A percentile compares a stretch with the other conserved stretches of the same genome.
phyloP scores from a whole-genome alignment of 2,329 filamentous ascomycete genomes.

The Diaporthe citrichinensis region DNA sequence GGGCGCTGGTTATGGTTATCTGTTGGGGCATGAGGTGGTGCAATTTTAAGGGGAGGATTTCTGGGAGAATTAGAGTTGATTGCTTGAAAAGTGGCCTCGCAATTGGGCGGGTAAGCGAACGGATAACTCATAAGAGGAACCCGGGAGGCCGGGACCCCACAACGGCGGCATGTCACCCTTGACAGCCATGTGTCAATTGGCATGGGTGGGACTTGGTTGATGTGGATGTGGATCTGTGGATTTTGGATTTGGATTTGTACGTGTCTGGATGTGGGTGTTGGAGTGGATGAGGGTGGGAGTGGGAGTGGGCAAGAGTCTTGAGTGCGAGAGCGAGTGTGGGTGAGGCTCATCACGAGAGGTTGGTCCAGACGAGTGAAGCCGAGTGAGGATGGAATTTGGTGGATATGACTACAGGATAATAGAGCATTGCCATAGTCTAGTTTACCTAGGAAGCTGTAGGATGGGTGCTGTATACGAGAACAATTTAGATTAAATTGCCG shows the following conservation, averaged over 20 bases:
- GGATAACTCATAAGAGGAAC: constrained; percentile 19
- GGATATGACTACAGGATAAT: constrained; percentile 11
- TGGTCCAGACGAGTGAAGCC: neutral
- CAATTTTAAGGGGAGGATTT: constrained; percentile 2
- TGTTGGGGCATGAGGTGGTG: constrained; percentile 14
- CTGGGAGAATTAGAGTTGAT: constrained; percentile 28
- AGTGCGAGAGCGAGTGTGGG: neutral
- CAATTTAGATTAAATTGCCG: constrained; percentile 21
- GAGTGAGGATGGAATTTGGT: neutral
- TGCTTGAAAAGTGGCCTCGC: constrained; percentile 26
- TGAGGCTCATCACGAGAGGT: constrained; percentile 9
- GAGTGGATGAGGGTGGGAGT: constrained; percentile 6
- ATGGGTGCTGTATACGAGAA: constrained; percentile 18
- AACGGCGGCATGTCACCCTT: constrained; percentile 24
- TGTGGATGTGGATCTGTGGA: constrained; percentile 11
- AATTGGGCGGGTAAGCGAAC: constrained; percentile 20
- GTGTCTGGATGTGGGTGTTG: neutral
- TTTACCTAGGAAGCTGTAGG: neutral
- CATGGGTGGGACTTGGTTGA: constrained; percentile 27
- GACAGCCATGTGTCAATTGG: constrained; percentile 40
- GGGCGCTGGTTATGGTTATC: neutral
- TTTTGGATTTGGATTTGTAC: neutral
- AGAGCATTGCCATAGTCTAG: neutral
- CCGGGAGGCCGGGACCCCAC: neutral
- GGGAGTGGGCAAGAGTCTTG: neutral